phyloP scores from a whole-genome alignment of 176 grass and related monocot genomes.

The Hordeum marinum region DNA sequence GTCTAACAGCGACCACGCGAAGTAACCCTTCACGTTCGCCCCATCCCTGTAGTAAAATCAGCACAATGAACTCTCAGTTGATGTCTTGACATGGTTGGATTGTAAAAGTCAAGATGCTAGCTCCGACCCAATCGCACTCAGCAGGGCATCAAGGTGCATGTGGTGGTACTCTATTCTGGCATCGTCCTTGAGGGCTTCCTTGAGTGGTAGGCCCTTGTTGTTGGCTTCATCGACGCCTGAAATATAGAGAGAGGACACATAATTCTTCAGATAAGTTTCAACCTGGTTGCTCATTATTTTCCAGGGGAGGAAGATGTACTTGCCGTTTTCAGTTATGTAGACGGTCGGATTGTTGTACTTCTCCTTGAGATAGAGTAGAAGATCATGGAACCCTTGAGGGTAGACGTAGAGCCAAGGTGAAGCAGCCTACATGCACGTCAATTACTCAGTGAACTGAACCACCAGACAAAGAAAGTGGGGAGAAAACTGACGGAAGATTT shows the following conservation, averaged over 20 bases:
- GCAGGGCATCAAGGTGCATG: slow-evolving; percentile 41
- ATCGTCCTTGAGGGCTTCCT: slow-evolving; percentile 56
- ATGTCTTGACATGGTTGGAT: not conserved
- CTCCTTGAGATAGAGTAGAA: slow-evolving; percentile 46
- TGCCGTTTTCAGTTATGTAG: slow-evolving; percentile 63
- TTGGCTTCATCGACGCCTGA: slow-evolving; percentile 42
- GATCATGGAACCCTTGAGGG: slow-evolving; percentile 35
- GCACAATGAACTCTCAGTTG: not conserved
- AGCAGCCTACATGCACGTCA: slow-evolving; percentile 8
- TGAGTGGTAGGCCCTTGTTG: slow-evolving; percentile 35
- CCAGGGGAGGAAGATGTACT: not conserved
- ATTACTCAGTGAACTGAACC: not conserved
- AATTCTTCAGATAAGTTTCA: not conserved
- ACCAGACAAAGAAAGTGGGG: not conserved
- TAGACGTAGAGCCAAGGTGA: slow-evolving; percentile 52
- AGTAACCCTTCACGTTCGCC: slow-evolving; percentile 64
- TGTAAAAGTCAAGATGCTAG: not conserved
- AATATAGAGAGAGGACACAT: not conserved
- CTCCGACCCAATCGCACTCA: slow-evolving; percentile 45
- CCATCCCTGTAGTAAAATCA: slow-evolving; percentile 28
- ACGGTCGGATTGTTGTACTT: slow-evolving; percentile 46
- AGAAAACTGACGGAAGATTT: not conserved
- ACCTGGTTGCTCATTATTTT: not conserved
- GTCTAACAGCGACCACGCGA: slow-evolving; percentile 55
- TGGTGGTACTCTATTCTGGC: slow-evolving; percentile 49